phyloP scores from a whole-genome alignment of 169 alveolate species.

The Ophryocystis elektroscirrha region DNA sequence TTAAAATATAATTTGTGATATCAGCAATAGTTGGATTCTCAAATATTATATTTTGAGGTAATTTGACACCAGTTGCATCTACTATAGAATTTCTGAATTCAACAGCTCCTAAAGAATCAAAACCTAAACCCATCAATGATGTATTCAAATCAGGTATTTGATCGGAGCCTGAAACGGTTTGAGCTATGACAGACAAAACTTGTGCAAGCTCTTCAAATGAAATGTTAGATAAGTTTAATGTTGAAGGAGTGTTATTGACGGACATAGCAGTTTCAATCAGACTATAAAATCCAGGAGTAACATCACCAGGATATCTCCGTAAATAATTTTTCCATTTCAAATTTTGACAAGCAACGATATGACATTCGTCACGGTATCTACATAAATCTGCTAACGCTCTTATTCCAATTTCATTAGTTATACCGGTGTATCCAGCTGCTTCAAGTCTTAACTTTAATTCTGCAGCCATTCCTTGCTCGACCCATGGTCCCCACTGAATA shows the following conservation, averaged over 20 bases:
- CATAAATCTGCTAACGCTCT: constrained; percentile 21
- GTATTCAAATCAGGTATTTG: constrained; percentile 16
- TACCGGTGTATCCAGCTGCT: constrained; percentile 32
- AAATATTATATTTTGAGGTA: constrained; percentile 33
- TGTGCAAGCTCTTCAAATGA: background rate
- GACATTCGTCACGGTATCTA: background rate
- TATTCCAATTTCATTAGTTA: constrained; percentile 30
- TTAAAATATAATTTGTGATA: constrained; percentile 19
- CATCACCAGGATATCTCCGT: no score
- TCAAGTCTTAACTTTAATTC: constrained; percentile 11
- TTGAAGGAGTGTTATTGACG: no score
- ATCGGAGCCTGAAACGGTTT: constrained; percentile 9
- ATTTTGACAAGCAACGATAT: constrained; percentile 29
- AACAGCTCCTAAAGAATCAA: constrained; percentile 37
- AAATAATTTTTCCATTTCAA: constrained; percentile 27
- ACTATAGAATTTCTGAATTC: constrained; percentile 26
- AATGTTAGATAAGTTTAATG: background rate
- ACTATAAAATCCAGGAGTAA: no score
- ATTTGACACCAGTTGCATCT: constrained; percentile 27
- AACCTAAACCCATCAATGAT: constrained; percentile 31
- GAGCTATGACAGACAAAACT: constrained; percentile 10
- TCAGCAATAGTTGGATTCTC: constrained; percentile 32
- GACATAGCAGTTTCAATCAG: no score
- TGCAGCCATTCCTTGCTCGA: constrained; percentile 29
- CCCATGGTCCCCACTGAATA: constrained; percentile 49